These are phyloP conservation scores for Aspergillus sp. DNA, from an alignment of 2,329 filamentous ascomycete species.

Conservation along the genomic window DNA sequence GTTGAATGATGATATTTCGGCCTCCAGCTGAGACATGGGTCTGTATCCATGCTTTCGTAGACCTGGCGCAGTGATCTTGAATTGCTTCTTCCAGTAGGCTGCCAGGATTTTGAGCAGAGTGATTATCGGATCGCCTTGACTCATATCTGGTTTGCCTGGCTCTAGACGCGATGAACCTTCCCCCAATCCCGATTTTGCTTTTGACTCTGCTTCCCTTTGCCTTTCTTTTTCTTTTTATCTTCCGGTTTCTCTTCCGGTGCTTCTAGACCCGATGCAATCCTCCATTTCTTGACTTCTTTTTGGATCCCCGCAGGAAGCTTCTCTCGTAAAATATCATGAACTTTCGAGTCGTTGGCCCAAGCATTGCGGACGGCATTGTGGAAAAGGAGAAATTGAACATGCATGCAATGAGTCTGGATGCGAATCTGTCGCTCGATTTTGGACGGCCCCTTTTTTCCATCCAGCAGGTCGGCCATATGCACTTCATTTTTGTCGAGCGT, in stretches of 20 bases:
- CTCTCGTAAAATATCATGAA: slow-evolving; percentile 72
- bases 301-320: slow-evolving; percentile 64
- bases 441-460: slow-evolving; percentile 74
- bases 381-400: slow-evolving; percentile 82
- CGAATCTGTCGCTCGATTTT: slow-evolving; percentile 79
- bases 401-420: slow-evolving; percentile 75
- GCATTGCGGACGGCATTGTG: slow-evolving; percentile 83
- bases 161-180: slow-evolving; percentile 65
- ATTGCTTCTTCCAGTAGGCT: slow-evolving; percentile 84
- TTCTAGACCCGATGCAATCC: slow-evolving; percentile 60
- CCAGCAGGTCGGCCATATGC: slow-evolving; percentile 56
- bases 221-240: slow-evolving; percentile 37
- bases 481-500: slow-evolving; percentile 56
- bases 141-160: slow-evolving; percentile 68
- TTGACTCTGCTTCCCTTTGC: slow-evolving; percentile 34
- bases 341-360: slow-evolving; percentile 72
- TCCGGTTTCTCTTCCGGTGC: slow-evolving; percentile 36
- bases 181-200: slow-evolving; percentile 61
- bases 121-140: slow-evolving; percentile 75
- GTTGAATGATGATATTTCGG: slow-evolving; percentile 66
- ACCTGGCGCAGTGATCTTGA: slow-evolving; percentile 70
- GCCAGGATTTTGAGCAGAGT: slow-evolving; percentile 70
- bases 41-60: slow-evolving; percentile 89
- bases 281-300: slow-evolving; percentile 71
- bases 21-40: slow-evolving; percentile 66